These are phyloP conservation scores for Cladophialophora carrionii DNA, from an alignment of 2,329 filamentous ascomycete genomes.

Conservation along the genomic window DNA sequence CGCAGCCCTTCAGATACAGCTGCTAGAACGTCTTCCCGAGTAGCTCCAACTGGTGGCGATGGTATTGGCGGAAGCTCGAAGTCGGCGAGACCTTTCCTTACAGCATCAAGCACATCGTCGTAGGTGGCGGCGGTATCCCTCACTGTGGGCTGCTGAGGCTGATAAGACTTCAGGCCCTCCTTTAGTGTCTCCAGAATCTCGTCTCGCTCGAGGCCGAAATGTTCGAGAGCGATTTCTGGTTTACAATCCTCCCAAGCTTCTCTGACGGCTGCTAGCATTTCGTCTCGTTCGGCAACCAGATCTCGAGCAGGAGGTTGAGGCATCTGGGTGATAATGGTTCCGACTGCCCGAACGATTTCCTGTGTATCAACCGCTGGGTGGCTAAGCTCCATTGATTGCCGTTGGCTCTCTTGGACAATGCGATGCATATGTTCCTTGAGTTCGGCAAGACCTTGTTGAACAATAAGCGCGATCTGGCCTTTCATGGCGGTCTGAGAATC, in stretches of 20 bases:
- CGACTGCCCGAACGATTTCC: conserved; percentile 83
- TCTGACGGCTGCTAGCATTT: conserved; percentile 81
- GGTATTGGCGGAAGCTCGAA: conserved; percentile 71
- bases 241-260: conserved; percentile 95
- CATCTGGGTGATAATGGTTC: conserved; percentile 67
- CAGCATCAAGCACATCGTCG: conserved; percentile 81
- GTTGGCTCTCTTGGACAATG: conserved; percentile 73
- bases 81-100: conserved; percentile 82
- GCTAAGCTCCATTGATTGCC: conserved; percentile 65
- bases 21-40: conserved; percentile 79
- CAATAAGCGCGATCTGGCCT: conserved; percentile 73
- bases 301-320: conserved; percentile 57
- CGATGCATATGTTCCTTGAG: conserved; percentile 83
- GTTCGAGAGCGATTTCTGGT: conserved; percentile 86
- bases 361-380: conserved; percentile 74
- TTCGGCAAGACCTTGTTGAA: conserved; percentile 78
- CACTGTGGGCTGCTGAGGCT: conserved; percentile 46
- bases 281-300: conserved; percentile 70
- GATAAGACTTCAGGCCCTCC: conserved; percentile 80
- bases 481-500: conserved; percentile 58
- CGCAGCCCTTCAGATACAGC: conserved; percentile 85
- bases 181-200: conserved; percentile 85
- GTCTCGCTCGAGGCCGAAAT: conserved; percentile 85
- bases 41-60: conserved; percentile 65
- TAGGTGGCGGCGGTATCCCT: conserved; percentile 66